A percentile compares a stretch with the other conserved stretches of the same genome.
These are phyloP conservation scores for Barnettozyma sp. DNA, from an alignment of 805 yeast genomes.

Conservation along the genomic window DNA sequence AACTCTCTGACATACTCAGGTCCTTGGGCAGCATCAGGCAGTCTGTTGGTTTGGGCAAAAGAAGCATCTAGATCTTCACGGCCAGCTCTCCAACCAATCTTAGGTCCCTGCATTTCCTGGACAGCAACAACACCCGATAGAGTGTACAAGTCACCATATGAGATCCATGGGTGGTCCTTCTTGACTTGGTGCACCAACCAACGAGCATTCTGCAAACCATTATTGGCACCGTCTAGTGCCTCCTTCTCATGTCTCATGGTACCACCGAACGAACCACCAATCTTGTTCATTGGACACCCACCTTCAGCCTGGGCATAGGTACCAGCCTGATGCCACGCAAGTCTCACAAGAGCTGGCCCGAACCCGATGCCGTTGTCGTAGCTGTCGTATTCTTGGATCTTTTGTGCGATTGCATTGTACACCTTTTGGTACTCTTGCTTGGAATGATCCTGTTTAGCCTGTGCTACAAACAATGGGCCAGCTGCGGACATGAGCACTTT, in stretches of 20 bases:
- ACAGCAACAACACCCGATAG: conserved; percentile 73
- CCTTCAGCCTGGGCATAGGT: conserved; percentile 51
- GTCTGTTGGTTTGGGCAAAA: conserved; percentile 55
- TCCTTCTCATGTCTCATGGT: conserved; percentile 53
- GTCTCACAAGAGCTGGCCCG: conserved; percentile 72
- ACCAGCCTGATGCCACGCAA: conserved; percentile 88
- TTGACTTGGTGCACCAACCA: conserved; percentile 49
- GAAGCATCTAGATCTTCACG: conserved; percentile 51
- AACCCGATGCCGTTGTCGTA: conserved; percentile 63
- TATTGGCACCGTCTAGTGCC: conserved; percentile 45
- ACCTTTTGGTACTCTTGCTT: conserved; percentile 52
- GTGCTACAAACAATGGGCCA: conserved; percentile 6
- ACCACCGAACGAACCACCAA: conserved; percentile 69
- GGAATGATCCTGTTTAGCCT: conserved; percentile 9
- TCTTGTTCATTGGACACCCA: conserved; percentile 19
- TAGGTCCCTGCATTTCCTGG: conserved; percentile 75
- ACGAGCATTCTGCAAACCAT: conserved; percentile 45
- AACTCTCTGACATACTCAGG: conserved; percentile 57
- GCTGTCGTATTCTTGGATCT: conserved; percentile 46
- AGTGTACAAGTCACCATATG: conserved; percentile 76
- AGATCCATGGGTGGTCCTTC: conserved; percentile 57
- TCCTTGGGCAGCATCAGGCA: conserved; percentile 68
- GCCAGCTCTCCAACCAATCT: conserved; percentile 78
- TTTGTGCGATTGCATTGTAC: conserved; percentile 67
- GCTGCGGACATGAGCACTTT: no score